Percentiles rank a stretch among this genome's conserved stretches.
phyloP scores from a whole-genome alignment of 768 basidiomycete species.

The Trametes cubensis region DNA sequence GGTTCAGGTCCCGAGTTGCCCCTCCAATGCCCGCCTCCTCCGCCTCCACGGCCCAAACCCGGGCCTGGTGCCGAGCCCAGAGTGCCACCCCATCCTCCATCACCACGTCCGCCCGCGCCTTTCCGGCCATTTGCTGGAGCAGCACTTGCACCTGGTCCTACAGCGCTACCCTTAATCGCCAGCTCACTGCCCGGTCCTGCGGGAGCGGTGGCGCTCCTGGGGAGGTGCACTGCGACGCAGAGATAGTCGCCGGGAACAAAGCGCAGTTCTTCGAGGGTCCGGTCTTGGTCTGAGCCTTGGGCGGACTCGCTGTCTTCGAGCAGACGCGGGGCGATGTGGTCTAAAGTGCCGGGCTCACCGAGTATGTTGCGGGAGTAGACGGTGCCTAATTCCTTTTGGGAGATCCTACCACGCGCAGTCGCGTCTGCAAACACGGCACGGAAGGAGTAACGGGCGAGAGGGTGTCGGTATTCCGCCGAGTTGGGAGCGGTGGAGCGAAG shows the following conservation, averaged over 20 bases:
- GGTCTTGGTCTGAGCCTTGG: constrained; percentile 40
- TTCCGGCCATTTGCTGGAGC: constrained; percentile 40
- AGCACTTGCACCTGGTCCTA: constrained; percentile 42
- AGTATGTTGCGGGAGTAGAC: constrained; percentile 86
- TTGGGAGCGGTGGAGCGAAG: constrained; percentile 72
- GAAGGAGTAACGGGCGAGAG: constrained; percentile 81
- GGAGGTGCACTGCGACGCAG: constrained; percentile 71
- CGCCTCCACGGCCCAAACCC: constrained; percentile 48
- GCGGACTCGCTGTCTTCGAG: constrained; percentile 49
- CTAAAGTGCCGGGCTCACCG: constrained; percentile 72
- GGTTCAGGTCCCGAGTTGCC: constrained; percentile 60
- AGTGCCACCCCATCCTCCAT: constrained; percentile 52
- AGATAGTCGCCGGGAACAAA: constrained; percentile 84
- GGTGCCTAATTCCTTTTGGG: constrained; percentile 78
- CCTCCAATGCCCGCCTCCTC: constrained; percentile 64
- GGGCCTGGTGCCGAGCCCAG: constrained; percentile 39
- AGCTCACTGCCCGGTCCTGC: constrained; percentile 51
- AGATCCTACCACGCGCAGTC: constrained; percentile 68
- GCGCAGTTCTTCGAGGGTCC: constrained; percentile 76
- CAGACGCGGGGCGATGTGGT: constrained; percentile 59
- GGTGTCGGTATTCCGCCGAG: constrained; percentile 74
- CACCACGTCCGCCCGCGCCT: constrained; percentile 39
- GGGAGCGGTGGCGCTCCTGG: constrained; percentile 55
- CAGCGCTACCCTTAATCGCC: constrained; percentile 51
- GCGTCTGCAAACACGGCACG: constrained; percentile 78